A percentile compares a stretch with the other conserved stretches of the same genome.
phyloP scores from a whole-genome alignment of 805 yeast species.

The Nakazawaea anatomiae region DNA sequence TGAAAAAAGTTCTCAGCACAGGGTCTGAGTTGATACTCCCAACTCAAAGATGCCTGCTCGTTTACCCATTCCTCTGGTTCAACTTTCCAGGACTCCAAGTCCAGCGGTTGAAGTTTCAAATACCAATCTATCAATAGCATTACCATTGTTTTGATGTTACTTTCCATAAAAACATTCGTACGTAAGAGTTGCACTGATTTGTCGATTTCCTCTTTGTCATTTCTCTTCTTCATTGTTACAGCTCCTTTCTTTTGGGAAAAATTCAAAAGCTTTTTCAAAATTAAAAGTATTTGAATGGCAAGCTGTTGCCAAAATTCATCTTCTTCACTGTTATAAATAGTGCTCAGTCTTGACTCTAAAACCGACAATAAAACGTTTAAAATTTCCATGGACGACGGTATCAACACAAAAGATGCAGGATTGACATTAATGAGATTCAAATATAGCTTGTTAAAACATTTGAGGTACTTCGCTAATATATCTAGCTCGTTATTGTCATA shows the following conservation, averaged over 20 bases:
- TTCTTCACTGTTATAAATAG: constrained; percentile 52
- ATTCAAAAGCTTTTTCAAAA: constrained; percentile 59
- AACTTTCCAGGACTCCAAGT: constrained; percentile 71
- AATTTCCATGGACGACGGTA: constrained; percentile 59
- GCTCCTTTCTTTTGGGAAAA: constrained; percentile 64
- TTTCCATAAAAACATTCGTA: constrained; percentile 51
- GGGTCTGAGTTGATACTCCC: constrained; percentile 80
- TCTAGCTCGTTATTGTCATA: constrained; percentile 45
- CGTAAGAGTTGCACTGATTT: constrained; percentile 48
- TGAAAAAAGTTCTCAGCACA: constrained; percentile 84
- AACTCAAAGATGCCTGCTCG: constrained; percentile 69
- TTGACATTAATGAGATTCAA: constrained; percentile 50
- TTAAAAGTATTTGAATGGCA: constrained; percentile 57
- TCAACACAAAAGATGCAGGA: constrained; percentile 64
- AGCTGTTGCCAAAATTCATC: constrained; percentile 70
- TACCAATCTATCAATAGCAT: constrained; percentile 70
- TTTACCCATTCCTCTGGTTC: constrained; percentile 94
- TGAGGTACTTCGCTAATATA: constrained; percentile 62
- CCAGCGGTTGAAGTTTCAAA: constrained; percentile 65
- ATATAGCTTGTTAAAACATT: constrained; percentile 72
- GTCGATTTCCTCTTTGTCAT: constrained; percentile 59
- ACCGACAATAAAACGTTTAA: constrained; percentile 55
- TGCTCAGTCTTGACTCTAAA: constrained; percentile 58
- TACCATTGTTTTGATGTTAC: constrained; percentile 50
- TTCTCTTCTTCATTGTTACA: constrained; percentile 51